Base-by-base conservation (phyloP, 2,329 filamentous ascomycete genomes). In the Colletotrichum sp. region DNA sequence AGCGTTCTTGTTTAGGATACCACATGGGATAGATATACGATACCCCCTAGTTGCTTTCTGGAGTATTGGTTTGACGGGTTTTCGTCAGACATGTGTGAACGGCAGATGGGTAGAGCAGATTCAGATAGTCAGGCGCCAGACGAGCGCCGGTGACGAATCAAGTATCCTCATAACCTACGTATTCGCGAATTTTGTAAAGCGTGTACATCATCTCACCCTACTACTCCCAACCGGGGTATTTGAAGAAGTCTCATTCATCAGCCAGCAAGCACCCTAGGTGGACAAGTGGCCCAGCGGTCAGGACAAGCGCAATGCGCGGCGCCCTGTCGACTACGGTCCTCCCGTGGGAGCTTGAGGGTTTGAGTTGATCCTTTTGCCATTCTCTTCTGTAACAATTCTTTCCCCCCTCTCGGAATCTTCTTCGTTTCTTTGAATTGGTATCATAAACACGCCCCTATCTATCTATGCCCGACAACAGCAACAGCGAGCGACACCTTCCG, bases 21-120 rank as follows among this genome's bases (percentile, higher is more conserved):
- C 32, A 30, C 66, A 76, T 75, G 70, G 73, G 76, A 70, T 66
- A 70, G 64, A 67, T 64, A 73, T 21, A 76, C 69, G 73, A 77
- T 77, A 77, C 73, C 73, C 76, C 58, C n/a, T 58, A 28, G 8
- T 61, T 38, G 34, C 60, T 18, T 24, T 61, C 10, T 30, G 30
- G 38, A 55, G 24, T 30, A 30, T 65, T 38, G 36, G 38, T 4
- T 4, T 24, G 6, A 1, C n/a, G 10, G 26, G 12, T 7, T 32
- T 6, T 30, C 58, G 13, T 34, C 30, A 61, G n/a, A 61, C 28
- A 30, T 13, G 26, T 15, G 30, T 61, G 10, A 21, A 21, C n/a
- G 10, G 43, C 26, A 6, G 15, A 28, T 28, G 21, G 13, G 6
- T 58, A 10, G 55, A 58, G 21, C 13, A 18, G 12, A n/a, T 52